Conservation (phyloP, 257 asterid genomes). For the Salvia hispanica region DNA sequence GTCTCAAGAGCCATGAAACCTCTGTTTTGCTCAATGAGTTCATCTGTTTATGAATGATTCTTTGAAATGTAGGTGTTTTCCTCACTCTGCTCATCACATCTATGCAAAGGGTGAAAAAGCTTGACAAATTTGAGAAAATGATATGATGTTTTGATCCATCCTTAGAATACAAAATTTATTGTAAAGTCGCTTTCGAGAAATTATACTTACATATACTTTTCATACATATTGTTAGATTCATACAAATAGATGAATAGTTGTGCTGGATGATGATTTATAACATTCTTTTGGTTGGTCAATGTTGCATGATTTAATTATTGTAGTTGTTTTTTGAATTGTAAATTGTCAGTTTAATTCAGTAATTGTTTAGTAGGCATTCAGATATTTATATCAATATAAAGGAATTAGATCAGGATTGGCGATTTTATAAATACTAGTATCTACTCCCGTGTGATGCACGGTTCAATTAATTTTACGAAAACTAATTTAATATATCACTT, state of each 20-base stretch:
- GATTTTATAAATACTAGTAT: no score
- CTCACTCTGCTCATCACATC: constrained; percentile 64
- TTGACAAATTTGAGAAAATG: constrained; percentile 90
- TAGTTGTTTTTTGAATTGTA: background rate
- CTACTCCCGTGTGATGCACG: no score
- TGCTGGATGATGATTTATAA: background rate
- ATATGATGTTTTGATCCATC: constrained; percentile 42
- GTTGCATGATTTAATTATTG: background rate
- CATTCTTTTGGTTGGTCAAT: background rate
- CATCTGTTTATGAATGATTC: background rate
- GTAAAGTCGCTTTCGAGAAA: background rate
- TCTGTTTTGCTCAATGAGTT: background rate
- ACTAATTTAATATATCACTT: no score
- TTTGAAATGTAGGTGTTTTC: constrained; percentile 66
- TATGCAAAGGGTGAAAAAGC: constrained; percentile 86
- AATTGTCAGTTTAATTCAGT: background rate
- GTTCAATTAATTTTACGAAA: no score
- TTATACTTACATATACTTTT: background rate
- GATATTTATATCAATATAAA: no score
- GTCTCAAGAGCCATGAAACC: background rate
- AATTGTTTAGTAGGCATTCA: no score
- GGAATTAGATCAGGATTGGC: no score
- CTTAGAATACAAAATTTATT: constrained; percentile 26
- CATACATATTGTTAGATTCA: background rate
- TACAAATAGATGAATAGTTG: background rate